Evolutionary conservation across 768 basidiomycete species (phyloP), one percentile per base, ranked within the genome.

Genomic region (Phylloporus sp.): DNA sequence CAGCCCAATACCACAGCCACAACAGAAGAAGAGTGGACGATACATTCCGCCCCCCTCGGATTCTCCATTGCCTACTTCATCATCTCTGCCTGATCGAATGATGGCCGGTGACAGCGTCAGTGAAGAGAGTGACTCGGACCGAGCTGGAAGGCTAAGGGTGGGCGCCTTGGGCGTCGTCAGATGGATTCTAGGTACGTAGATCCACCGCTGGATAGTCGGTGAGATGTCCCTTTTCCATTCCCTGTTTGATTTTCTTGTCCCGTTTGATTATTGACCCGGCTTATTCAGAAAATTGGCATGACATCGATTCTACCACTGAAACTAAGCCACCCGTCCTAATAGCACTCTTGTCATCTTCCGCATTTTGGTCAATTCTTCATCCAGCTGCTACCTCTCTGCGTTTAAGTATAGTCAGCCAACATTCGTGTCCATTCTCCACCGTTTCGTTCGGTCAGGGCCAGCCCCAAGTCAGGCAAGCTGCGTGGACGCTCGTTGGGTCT

Each of bases 61-160:
- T 38, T 69, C 71, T 44, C 63, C 61, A 5, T 57, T 55, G 4
- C 48, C 56, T 13, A 54, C 62, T 27, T 42, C 52, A 14, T 54
- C 59, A 21, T 54, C 61, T 3, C 49, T 47, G 26, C 39, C 41
- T 43, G 52, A 58, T 56, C 50, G 20, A 21, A 52, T 50, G 20
- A 52, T 50, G 15, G 36, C 49, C 18, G 54, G 60, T 20, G 68
- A 63, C 42, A 66, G 62, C 13, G 69, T 6, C 65, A 76, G 15
- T 57, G 84, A 86, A 42, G 90, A 92, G 65, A 76, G 65, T 35
- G 82, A 84, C 42, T 59, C 64, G n/a, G 90, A 92, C 56, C 68
- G 84, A 36, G 75, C 72, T 38, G 88, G 84, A 8, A 73, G 90
- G 41, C 53, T 91, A 39, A 73, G 90, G 17, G 75, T 86, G 11